Evolutionary conservation across 2,329 filamentous ascomycete species (phyloP), one percentile per base, ranked within the genome.

Genomic region (Ophiocordyceps camponoti-rufipedis): DNA sequence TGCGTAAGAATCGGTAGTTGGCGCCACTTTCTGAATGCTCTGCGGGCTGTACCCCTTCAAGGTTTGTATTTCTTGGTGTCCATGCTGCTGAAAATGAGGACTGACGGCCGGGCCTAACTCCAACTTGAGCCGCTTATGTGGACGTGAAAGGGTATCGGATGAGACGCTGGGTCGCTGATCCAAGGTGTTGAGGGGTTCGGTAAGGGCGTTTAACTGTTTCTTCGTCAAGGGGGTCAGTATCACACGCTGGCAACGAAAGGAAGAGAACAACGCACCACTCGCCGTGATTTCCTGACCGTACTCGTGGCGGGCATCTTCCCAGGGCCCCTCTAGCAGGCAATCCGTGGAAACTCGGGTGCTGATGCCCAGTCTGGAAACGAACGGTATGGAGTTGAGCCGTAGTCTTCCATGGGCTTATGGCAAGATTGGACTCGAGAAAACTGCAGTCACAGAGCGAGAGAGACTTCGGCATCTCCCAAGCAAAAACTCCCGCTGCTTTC

Each of bases 331-430:
- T n/a, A 44, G 41, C 13, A 3, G 0, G 13, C 10, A 28, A 16
- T 6, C 16, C 23, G 29, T 42, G 42, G 23, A 10, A 6, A 28
- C 35, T 42, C 43, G 42, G 43, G 49, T 47, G 48, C 53, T 45
- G 60, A 65, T 63, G 60, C 62, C 65, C 66, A 66, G 54, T 66
- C 63, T 44, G 63, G 63, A 51, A 63, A 62, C 48, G 61, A 64
- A 53, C 58, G 56, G 49, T 56, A 56, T 47, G 59, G 50, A 47
- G 61, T 14, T 13, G 44, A 65, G 45, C 53, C 48, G 48, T 66
- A 65, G 48, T 61, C 45, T 52, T 51, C 46, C 57, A 51, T 44
- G 60, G 53, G 52, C 61, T 64, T 47, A 8, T 35, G 11, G 14
- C 8, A 7, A 23, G 14, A 28, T 9, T 23, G 32, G 28, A 45